Base-by-base conservation (phyloP, 305 asterid species). In the Fraxinus platypoda region DNA sequence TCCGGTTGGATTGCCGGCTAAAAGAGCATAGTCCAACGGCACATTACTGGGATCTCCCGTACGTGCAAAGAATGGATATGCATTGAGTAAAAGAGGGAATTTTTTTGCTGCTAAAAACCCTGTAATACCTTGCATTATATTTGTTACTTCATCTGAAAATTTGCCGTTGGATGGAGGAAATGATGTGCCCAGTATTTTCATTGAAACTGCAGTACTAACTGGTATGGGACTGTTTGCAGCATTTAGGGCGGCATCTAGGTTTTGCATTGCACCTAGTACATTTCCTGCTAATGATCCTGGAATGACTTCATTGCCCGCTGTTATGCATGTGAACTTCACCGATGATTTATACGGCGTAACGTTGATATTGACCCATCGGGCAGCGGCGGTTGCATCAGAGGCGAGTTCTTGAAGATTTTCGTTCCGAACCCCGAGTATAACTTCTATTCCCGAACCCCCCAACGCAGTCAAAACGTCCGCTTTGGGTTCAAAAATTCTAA, bases 271-370 rank as follows among this genome's bases (percentile, higher is more conserved):
- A 1, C 82, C 85, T 8, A 84, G 9, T 43, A 86, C 81, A 25
- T 75, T 84, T 13, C 23, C 49, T 1, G 80, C 74, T 73, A 82
- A 54, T 8, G 72, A 37, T 26, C 87, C 87, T n/a, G 89, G 86
- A 37, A 84, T 59, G 11, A 87, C 88, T 87, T 87, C 89, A 77
- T 87, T 87, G 12, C 89, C 89, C 3, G 84, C 89, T 0, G 83
- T n/a, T 21, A 87, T 49, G 75, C 57, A 77, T 3, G 83, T 68
- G 78, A 87, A 19, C 0, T 37, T 80, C 2, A 78, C 28, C 0
- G 41, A 49, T 0, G 82, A 52, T 17, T 8, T 38, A 43, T 84
- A 74, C 4, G 86, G 89, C 2, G 57, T 12, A 59, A 87, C 49
- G 49, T 87, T 74, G 31, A 19, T 68, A 1, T 31, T 38, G 6